Evolutionary conservation across 305 asterid genomes (phyloP).

Genomic region (Fraxinus nigra): DNA sequence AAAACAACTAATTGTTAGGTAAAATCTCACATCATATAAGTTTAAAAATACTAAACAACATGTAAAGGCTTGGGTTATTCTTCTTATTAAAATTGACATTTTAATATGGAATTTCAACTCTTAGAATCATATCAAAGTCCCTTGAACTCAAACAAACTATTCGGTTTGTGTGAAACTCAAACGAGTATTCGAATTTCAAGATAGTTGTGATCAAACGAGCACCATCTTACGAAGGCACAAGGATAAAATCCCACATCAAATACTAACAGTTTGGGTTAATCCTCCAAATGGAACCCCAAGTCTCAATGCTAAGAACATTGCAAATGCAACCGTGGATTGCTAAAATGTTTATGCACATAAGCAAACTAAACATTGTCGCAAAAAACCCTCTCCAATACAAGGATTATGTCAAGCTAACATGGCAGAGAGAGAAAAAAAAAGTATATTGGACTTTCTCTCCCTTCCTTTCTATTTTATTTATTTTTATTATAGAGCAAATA

Average conservation of each 20-base stretch:
- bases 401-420: not conserved
- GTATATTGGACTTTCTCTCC: not conserved
- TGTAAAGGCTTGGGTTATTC: not conserved
- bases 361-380: not conserved
- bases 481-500: not conserved
- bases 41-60: not conserved
- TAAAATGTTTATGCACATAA: not conserved
- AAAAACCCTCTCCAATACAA: not conserved
- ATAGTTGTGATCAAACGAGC: not conserved
- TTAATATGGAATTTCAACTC: not conserved
- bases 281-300: not conserved
- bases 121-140: not conserved
- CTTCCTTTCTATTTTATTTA: not conserved
- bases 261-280: not conserved
- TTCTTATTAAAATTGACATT: not conserved
- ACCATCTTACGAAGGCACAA: not conserved
- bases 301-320: not conserved
- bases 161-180: not conserved
- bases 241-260: not conserved
- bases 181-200: not conserved
- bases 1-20: not conserved
- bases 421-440: not conserved
- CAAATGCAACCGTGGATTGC: not conserved
- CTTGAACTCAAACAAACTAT: not conserved
- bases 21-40: not conserved